Evolutionary conservation across 1,284 basidiomycete species (phyloP), one percentile per base, ranked within the genome.

Genomic region (Ceratobasidium sp.): DNA sequence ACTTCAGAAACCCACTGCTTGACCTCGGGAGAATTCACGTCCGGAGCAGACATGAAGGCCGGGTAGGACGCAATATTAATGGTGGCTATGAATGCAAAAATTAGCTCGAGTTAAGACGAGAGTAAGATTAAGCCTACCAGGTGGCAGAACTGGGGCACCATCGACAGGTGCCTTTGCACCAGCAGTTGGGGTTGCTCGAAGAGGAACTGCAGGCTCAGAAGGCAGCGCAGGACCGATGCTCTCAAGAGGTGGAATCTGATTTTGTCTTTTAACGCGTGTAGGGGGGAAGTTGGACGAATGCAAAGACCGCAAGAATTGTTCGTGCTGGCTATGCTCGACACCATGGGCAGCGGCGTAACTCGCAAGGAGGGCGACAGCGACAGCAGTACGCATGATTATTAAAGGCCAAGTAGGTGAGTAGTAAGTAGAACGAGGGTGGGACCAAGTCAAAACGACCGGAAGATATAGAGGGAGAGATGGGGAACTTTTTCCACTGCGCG

Each of bases 21-120:
- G 54, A 87, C 86, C 78, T 85, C 80, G 11, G 82, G 58, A n/a
- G 86, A 87, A 82, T 86, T 81, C 71, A 83, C 82, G 4, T 85
- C 84, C 5, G 87, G 87, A 8, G 82, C 77, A 3, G 80, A 76
- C 79, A 88, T 87, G 23, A 86, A 81, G 15, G 77, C 45, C 20
- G 80, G 80, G 68, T 79, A 80, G 71, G 64, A 75, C n/a, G 77
- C 60, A 31, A 76, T 28, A 61, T 61, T 73, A 31, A 79, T 58
- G 8, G 76, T 45, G 28, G 75, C 77, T 67, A 58, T 28, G 11
- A 37, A 37, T 61, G 17, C 10, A 45, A 77, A 75, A n/a, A 31
- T 54, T 15, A 58, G 45, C 51, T 28, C 20, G 23, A 42, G 53
- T n/a, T 58, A 49, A 51, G 5, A 4, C 37, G 8, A 75, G 61